Conservation (phyloP, 352 stramenopile species). For the Pythium phragmitis region DNA sequence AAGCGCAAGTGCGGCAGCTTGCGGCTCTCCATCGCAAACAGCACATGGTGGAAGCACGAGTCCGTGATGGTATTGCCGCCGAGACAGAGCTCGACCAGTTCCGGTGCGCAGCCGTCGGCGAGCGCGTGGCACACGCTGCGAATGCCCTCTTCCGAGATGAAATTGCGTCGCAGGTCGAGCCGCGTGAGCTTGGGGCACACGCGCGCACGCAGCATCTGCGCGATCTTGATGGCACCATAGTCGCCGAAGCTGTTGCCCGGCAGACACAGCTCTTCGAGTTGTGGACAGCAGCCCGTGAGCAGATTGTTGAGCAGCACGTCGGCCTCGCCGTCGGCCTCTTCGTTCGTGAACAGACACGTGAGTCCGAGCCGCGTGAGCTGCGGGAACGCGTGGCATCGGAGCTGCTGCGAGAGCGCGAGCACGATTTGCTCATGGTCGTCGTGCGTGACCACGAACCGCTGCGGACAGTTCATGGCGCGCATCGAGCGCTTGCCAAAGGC, state of each 20-base stretch:
- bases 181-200: conserved; percentile 76
- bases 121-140: conserved; percentile 70
- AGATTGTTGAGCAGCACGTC: conserved; percentile 82
- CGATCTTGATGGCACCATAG: conserved; percentile 78
- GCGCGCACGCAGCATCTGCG: conserved; percentile 78
- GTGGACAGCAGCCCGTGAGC: conserved; percentile 74
- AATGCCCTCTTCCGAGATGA: conserved; percentile 80
- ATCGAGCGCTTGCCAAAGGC: conserved; percentile 84
- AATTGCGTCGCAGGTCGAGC: conserved; percentile 81
- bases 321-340: conserved; percentile 79
- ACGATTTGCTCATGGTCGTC: conserved; percentile 88
- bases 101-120: conserved; percentile 61
- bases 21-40: conserved; percentile 80
- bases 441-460: conserved; percentile 86
- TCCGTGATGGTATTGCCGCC: conserved; percentile 83
- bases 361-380: conserved; percentile 59
- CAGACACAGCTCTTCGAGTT: conserved; percentile 75
- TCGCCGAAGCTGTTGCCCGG: conserved; percentile 85
- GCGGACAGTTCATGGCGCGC: conserved; percentile 78
- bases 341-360: conserved; percentile 85
- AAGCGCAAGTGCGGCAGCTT: conserved; percentile 63
- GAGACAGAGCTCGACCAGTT: conserved; percentile 75
- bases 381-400: conserved; percentile 56
- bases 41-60: conserved; percentile 79
- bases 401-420: conserved; percentile 61